These are phyloP conservation scores for Starmerella bombi DNA, from an alignment of 805 yeast genomes.

Conservation along the genomic window DNA sequence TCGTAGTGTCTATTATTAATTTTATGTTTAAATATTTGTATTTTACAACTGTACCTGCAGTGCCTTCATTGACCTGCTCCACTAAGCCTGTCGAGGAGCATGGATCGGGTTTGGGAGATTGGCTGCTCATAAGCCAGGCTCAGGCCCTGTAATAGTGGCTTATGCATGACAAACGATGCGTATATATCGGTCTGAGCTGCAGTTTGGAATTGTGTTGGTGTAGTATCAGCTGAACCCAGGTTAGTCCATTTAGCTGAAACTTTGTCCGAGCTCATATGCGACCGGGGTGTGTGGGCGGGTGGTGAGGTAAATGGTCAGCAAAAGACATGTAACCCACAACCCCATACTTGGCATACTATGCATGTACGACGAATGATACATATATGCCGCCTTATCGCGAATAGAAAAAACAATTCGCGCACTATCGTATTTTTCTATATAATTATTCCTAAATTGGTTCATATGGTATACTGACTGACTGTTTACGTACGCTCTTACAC, in stretches of 20 bases:
- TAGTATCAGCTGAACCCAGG: constrained; percentile 3
- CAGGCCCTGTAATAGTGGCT: constrained; percentile 13
- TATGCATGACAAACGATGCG: constrained; percentile 15
- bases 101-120: constrained; percentile 6
- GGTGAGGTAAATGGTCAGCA: background rate
- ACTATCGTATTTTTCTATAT: too few species aligned
- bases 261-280: background rate
- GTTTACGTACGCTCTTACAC: too few species aligned
- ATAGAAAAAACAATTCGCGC: too few species aligned
- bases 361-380: too few species aligned
- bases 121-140: constrained; percentile 14
- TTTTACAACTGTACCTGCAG: background rate
- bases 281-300: background rate
- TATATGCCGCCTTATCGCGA: too few species aligned
- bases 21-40: background rate
- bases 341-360: too few species aligned
- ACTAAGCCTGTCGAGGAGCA: constrained; percentile 18
- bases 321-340: too few species aligned
- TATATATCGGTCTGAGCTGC: constrained; percentile 15
- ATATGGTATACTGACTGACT: too few species aligned
- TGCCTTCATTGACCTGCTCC: background rate
- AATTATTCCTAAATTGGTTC: too few species aligned
- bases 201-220: constrained; percentile 13
- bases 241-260: too few species aligned
- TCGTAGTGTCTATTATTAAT: constrained; percentile 28